Base-by-base conservation (phyloP, 192 early-diverging fungal species). In the Entophlyctis luteolus region DNA sequence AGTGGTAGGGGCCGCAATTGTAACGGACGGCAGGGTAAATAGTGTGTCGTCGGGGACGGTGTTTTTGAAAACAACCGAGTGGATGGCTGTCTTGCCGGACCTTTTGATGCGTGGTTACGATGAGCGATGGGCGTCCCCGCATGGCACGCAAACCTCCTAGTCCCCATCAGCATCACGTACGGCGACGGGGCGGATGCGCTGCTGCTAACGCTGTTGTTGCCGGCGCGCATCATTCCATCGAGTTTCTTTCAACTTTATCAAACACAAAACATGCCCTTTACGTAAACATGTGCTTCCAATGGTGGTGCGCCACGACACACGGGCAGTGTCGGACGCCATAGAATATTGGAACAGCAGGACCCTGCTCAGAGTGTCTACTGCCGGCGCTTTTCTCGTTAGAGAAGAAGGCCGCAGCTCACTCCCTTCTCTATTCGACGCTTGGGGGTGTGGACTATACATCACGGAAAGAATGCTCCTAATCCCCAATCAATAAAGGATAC, bases 1-100 rank as follows among this genome's bases (percentile, higher is more conserved):
- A n/a, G n/a, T n/a, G n/a, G n/a, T n/a, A n/a, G n/a, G n/a, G n/a
- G n/a, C n/a, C n/a, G n/a, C n/a, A n/a, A n/a, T n/a, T n/a, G n/a
- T n/a, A n/a, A n/a, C n/a, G n/a, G n/a, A n/a, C n/a, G n/a, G n/a
- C n/a, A n/a, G n/a, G n/a, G n/a, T 49, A 70, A 87, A 93, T 23
- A 94, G 75, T 0, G 91, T 93, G 58, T 94, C 93, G 58, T 89
- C 90, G 2, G 93, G 88, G 16, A 88, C 82, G 86, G 93, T 90
- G 56, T 93, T 93, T 49, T 89, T 85, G 75, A 94, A 94, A 0
- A 94, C 91, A 4, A 93, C 91, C 32, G 82, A 78, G 59, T 90
- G 84, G 63, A 94, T 94, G 70, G 85, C 88, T 12, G 88, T 89
- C 72, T 94, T 94, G 31, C 93, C 93, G 68, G 33, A 23, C 89